Conservation (phyloP, 208 protist species). For the Acanthamoeba triangularis region DNA sequence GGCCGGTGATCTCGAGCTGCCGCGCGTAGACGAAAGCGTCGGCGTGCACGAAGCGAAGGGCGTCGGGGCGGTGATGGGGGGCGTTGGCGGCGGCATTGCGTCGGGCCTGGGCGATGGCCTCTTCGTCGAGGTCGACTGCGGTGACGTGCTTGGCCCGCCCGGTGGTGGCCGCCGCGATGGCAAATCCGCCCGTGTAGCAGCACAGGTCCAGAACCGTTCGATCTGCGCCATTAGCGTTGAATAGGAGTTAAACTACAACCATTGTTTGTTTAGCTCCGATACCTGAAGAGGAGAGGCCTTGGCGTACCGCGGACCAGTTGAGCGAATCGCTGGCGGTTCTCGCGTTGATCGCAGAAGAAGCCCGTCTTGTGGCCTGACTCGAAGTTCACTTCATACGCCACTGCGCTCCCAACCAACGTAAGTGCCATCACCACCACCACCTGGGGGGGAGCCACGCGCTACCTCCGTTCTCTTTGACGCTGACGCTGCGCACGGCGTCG, state of each 20-base stretch:
- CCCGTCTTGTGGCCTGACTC: constrained; percentile 60
- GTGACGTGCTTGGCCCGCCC: constrained; percentile 3
- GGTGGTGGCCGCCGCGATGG: not conserved
- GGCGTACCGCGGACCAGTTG: constrained; percentile 1
- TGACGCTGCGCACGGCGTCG: not conserved
- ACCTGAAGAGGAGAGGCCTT: too few relatives aligned
- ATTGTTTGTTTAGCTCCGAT: too few relatives aligned
- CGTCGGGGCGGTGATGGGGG: not conserved
- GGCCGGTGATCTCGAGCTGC: constrained; percentile 19
- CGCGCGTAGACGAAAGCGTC: constrained; percentile 54
- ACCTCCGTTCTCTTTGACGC: not conserved
- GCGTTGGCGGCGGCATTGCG: constrained; percentile 33
- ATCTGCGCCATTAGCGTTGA: not conserved
- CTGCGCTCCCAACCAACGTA: not conserved
- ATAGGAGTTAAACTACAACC: not conserved
- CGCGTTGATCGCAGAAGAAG: constrained; percentile 68
- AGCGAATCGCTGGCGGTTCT: constrained; percentile 3
- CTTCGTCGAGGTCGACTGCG: constrained; percentile 37
- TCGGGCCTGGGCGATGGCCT: constrained; percentile 38
- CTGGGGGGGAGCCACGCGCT: not conserved
- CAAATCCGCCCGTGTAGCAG: constrained; percentile 44
- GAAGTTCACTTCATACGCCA: constrained; percentile 30
- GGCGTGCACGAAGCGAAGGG: constrained; percentile 19
- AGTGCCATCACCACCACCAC: too few relatives aligned
- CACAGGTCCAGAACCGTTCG: constrained; percentile 43